These are phyloP conservation scores for Phytophthora citricola DNA, from an alignment of 352 stramenopile genomes.

Conservation along the genomic window DNA sequence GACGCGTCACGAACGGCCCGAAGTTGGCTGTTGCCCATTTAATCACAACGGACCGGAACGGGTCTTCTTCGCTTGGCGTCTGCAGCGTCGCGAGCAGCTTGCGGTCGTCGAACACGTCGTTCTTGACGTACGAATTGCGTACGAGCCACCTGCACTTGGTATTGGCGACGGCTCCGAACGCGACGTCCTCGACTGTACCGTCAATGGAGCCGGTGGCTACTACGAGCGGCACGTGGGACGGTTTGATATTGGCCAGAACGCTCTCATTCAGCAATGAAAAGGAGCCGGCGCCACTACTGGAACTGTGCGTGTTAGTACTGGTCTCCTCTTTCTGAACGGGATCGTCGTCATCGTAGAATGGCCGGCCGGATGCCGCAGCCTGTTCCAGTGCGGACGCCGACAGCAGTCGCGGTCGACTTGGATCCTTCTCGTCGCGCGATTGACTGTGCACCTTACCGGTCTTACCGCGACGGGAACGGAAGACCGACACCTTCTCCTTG, in stretches of 20 bases:
- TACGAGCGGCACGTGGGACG: conserved; percentile 31
- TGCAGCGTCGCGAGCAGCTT: conserved; percentile 38
- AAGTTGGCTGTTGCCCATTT: conserved; percentile 45
- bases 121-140: conserved; percentile 42
- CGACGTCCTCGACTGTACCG: conserved; percentile 39
- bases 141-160: conserved; percentile 30
- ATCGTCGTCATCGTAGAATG: conserved; percentile 30
- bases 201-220: conserved; percentile 40
- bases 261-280: conserved; percentile 39
- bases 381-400: conserved; percentile 39
- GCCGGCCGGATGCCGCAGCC: conserved; percentile 18
- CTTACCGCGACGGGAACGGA: conserved; percentile 47
- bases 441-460: conserved; percentile 15
- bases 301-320: conserved; percentile 36
- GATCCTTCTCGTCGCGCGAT: conserved; percentile 33
- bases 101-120: conserved; percentile 38
- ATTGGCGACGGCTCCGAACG: conserved; percentile 38
- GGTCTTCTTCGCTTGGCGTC: conserved; percentile 38
- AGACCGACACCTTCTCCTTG: conserved; percentile 59
- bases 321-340: conserved; percentile 17
- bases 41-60: conserved; percentile 49
- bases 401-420: conserved; percentile 44
- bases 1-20: conserved; percentile 31
- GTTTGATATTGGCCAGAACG: conserved; percentile 30
- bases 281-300: conserved; percentile 35